These are phyloP conservation scores for Coccomyxa subellipsoidea DNA, from an alignment of 163 green algal genomes.

Conservation along the genomic window DNA sequence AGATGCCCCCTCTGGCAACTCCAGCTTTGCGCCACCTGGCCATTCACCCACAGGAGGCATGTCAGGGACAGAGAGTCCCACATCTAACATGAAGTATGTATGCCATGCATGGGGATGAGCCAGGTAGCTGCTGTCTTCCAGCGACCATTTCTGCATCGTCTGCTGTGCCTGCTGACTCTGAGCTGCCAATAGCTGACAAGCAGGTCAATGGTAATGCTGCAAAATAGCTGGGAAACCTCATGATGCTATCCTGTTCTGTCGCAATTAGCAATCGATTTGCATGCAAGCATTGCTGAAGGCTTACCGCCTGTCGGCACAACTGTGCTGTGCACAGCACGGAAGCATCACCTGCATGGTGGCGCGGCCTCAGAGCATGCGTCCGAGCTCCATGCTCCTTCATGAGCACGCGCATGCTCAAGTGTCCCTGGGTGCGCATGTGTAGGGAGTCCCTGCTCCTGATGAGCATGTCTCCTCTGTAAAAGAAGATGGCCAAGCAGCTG, in stretches of 20 bases:
- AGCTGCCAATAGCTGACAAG: no score
- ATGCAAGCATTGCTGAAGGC: neutral
- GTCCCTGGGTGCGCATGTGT: neutral
- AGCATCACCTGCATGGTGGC: neutral
- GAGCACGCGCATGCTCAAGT: neutral
- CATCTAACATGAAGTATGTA: neutral
- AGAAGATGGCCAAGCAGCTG: neutral
- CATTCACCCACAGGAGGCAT: neutral
- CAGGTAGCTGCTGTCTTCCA: no score
- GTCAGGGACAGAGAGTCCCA: no score
- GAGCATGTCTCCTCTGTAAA: neutral
- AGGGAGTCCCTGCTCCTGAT: neutral
- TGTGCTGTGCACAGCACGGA: neutral
- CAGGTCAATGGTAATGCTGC: no score
- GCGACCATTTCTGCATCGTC: no score
- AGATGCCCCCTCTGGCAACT: neutral
- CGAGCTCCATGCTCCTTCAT: neutral
- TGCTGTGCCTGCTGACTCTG: no score
- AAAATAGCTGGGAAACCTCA: no score
- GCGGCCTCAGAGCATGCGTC: neutral
- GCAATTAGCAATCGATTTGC: no score
- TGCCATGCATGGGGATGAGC: no score
- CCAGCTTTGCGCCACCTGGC: neutral
- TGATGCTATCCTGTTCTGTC: no score
- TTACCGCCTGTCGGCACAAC: neutral